A percentile compares a stretch with the other conserved stretches of the same genome.
Evolutionary conservation across 768 basidiomycete genomes (phyloP).

Genomic region (Pleurotus djamor): DNA sequence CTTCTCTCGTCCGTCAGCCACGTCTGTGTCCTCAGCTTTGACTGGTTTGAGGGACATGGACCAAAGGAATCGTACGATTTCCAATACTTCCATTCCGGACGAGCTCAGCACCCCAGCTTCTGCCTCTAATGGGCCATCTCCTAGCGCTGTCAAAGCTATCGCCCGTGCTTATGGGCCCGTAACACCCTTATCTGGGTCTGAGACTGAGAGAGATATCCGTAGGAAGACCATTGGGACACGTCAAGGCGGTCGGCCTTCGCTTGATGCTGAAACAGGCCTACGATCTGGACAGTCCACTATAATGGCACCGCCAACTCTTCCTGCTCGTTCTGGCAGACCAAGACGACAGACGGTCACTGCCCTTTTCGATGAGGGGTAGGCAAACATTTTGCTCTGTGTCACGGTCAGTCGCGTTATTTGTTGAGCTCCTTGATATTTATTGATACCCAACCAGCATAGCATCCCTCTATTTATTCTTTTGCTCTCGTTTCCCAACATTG

Average conservation of each 20-base stretch:
- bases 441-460: background rate
- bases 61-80: constrained; percentile 14
- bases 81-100: constrained; percentile 10
- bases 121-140: constrained; percentile 9
- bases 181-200: constrained; percentile 30
- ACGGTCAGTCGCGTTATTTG: background rate
- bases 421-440: background rate
- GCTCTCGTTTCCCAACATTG: background rate
- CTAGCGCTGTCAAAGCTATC: constrained; percentile 17
- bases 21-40: constrained; percentile 45
- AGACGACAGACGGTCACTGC: background rate
- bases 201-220: constrained; percentile 48
- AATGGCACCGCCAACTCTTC: background rate
- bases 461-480: background rate
- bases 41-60: constrained; percentile 49
- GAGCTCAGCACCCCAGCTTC: constrained; percentile 16
- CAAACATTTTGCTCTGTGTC: background rate
- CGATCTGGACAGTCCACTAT: constrained; percentile 2
- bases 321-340: background rate
- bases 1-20: constrained; percentile 62
- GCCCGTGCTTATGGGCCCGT: constrained; percentile 12
- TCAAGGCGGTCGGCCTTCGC: constrained; percentile 30
- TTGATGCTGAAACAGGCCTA: background rate
- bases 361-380: background rate
- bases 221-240: constrained; percentile 32